These are phyloP conservation scores for Protomyces lactucae-debilis DNA, from an alignment of 1,139 yeast species.

Conservation along the genomic window DNA sequence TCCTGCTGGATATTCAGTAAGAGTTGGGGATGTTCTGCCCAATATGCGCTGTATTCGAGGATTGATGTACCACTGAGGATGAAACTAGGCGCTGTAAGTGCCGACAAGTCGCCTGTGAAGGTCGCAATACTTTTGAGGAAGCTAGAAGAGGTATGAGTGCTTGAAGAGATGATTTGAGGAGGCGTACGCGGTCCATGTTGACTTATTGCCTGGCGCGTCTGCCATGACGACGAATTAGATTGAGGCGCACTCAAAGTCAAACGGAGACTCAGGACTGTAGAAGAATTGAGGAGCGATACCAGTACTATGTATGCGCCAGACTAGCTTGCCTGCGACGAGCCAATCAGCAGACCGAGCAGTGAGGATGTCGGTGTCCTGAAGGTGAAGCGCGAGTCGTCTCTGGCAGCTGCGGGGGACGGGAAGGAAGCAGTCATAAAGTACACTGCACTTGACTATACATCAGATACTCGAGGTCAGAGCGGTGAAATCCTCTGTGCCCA, in stretches of 20 bases:
- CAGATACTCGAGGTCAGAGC: not conserved
- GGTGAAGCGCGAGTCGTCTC: not conserved
- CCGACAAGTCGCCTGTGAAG: constrained; percentile 88
- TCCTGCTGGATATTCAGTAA: constrained; percentile 61
- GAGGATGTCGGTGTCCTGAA: not conserved
- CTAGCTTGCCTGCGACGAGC: too few relatives aligned
- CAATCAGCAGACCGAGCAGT: too few relatives aligned
- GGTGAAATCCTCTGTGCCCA: not conserved
- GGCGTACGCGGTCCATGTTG: constrained; percentile 17
- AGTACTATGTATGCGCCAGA: too few relatives aligned
- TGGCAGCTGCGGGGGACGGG: not conserved
- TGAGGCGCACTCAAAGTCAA: not conserved
- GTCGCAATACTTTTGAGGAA: constrained; percentile 87
- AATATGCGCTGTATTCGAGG: constrained; percentile 82
- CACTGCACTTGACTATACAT: too few relatives aligned
- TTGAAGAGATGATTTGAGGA: not conserved
- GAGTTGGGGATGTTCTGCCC: constrained; percentile 78
- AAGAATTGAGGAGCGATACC: too few relatives aligned
- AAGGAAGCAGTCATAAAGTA: not conserved
- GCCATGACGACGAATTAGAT: not conserved
- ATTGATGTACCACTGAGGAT: constrained; percentile 85
- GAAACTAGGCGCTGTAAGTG: constrained; percentile 97
- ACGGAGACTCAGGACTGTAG: not conserved
- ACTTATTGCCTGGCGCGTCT: constrained; percentile 8
- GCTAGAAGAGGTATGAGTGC: constrained; percentile 36